phyloP scores from a whole-genome alignment of 2,329 filamentous ascomycete species.

The Cryphonectria nitschkei region DNA sequence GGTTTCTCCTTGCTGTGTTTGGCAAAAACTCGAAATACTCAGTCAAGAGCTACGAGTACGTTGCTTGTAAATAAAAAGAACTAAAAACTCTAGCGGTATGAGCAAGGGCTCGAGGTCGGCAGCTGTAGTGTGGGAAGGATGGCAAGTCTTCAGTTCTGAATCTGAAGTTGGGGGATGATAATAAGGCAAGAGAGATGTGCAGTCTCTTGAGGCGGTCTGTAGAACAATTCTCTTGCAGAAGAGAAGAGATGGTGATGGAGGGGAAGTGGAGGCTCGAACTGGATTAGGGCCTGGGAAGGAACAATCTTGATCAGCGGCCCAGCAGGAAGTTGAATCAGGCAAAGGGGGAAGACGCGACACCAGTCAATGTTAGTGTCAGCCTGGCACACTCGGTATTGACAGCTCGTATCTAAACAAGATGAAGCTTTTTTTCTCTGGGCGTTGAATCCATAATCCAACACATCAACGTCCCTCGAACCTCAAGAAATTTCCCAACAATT shows the following conservation, averaged over 20 bases:
- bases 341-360: not conserved
- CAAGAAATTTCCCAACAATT: conserved; percentile 24
- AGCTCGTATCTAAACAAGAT: not conserved
- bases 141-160: not conserved
- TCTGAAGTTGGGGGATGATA: not conserved
- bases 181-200: not conserved
- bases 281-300: conserved; percentile 1
- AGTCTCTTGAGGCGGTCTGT: not conserved
- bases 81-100: conserved; percentile 3
- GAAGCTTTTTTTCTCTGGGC: conserved; percentile 1
- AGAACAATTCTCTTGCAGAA: not conserved
- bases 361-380: not conserved
- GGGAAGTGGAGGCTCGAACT: conserved; percentile 6
- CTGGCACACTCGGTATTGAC: not conserved
- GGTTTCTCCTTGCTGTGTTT: conserved; percentile 15
- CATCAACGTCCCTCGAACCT: not conserved
- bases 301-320: conserved; percentile 7
- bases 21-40: conserved; percentile 29
- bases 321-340: conserved; percentile 1
- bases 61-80: not conserved
- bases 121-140: conserved; percentile 3
- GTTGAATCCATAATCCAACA: conserved; percentile 21
- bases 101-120: conserved; percentile 15
- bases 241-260: conserved; percentile 2
- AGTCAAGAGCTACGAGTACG: conserved; percentile 29